These are phyloP conservation scores for Adansonia rubrostipa DNA, from an alignment of 441 rosid genomes.

Conservation along the genomic window DNA sequence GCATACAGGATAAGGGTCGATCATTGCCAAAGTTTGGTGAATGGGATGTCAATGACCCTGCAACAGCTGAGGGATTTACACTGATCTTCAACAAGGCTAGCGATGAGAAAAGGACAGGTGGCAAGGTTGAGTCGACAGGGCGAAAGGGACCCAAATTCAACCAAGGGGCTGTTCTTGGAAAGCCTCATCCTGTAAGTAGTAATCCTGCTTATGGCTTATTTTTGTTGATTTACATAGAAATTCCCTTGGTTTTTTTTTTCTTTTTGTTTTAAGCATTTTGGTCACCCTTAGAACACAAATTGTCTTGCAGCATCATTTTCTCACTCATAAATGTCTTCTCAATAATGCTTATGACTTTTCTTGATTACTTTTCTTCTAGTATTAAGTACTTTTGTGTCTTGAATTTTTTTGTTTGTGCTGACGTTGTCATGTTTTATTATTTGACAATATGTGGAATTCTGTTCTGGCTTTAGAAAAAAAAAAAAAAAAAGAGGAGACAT, in stretches of 20 bases:
- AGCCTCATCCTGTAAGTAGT: constrained; percentile 69
- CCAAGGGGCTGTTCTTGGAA: constrained; percentile 53
- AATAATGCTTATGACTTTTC: neutral
- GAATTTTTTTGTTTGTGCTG: neutral
- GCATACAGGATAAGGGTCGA: constrained; percentile 65
- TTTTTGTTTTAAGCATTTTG: neutral
- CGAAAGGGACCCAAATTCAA: constrained; percentile 44
- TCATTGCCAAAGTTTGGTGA: constrained; percentile 94
- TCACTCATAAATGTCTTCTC: neutral
- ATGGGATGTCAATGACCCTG: constrained; percentile 89
- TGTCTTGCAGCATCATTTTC: neutral
- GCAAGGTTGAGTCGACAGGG: constrained; percentile 58
- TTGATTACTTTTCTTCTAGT: neutral
- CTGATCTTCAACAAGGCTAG: constrained; percentile 93
- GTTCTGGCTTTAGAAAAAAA: neutral
- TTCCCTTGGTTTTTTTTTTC: neutral
- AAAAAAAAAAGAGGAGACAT: neutral
- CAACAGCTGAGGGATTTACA: constrained; percentile 91
- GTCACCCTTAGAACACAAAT: neutral
- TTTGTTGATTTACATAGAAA: neutral
- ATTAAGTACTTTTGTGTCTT: neutral
- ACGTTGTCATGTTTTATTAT: neutral
- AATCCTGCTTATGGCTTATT: neutral
- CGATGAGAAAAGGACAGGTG: constrained; percentile 80
- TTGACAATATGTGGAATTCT: neutral